These are phyloP conservation scores for Penicillium cosmopolitanum DNA, from an alignment of 495 filamentous ascomycete genomes.

Conservation along the genomic window DNA sequence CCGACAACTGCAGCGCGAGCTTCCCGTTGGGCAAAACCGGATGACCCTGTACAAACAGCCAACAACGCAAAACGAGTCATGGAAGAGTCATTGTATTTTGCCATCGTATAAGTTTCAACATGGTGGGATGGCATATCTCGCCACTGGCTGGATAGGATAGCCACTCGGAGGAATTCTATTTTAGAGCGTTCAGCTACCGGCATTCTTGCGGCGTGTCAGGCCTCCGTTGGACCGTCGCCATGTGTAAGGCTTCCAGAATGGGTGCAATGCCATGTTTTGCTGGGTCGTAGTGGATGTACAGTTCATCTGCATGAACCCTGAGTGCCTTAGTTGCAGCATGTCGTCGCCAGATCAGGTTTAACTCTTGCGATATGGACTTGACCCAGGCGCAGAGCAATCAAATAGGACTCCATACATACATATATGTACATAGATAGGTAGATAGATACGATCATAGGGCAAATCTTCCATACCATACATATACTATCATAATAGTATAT, in stretches of 20 bases:
- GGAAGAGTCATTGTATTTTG: not conserved
- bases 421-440: too few relatives aligned
- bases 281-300: constrained; percentile 9
- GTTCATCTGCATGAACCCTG: constrained; percentile 31
- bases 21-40: constrained; percentile 8
- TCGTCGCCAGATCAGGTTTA: constrained; percentile 11
- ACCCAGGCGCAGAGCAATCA: not conserved
- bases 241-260: constrained; percentile 34
- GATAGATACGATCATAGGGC: too few relatives aligned
- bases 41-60: not conserved
- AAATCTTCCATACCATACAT: too few relatives aligned
- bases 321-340: constrained; percentile 15
- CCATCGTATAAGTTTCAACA: not conserved
- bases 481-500: too few relatives aligned
- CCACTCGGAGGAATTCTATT: constrained; percentile 2
- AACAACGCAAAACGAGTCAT: constrained; percentile 3
- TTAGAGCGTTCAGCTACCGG: constrained; percentile 13
- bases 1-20: constrained; percentile 23
- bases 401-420: not conserved
- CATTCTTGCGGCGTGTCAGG: constrained; percentile 24
- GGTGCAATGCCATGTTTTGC: constrained; percentile 13
- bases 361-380: constrained; percentile 12
- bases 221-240: constrained; percentile 30
- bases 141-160: not conserved
- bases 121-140: constrained; percentile 2